Base-by-base conservation (phyloP, 2,329 filamentous ascomycete genomes). In the Aspergillus cejpii region DNA sequence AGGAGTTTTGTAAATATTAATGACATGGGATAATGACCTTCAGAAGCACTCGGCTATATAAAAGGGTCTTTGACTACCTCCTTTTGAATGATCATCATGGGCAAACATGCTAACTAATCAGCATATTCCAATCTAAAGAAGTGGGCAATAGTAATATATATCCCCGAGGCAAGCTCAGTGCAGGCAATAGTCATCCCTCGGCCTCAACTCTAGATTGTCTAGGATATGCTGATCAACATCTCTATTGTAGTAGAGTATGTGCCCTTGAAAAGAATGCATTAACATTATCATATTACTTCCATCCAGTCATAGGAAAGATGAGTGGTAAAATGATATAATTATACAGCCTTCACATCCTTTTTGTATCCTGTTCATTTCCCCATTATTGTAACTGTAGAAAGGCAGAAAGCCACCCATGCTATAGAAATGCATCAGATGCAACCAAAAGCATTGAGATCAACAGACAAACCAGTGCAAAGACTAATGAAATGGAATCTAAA, bases 1-100 rank as follows among this genome's bases (percentile, higher is more conserved):
- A 8, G n/a, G n/a, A 8, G 23, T 41, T 36, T 19, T 42, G 39
- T 42, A 45, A 38, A 45, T 45, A 45, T n/a, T 45, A 42, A 45
- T 42, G 21, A 38, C 11, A 34, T 34, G 14, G 17, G 27, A 45
- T 45, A 37, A 42, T 28, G 23, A n/a, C n/a, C n/a, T 39, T 33
- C 15, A 44, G 36, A 44, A 14, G 36, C 31, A 31, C 27, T 33
- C 11, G 20, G n/a, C 8, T 6, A n/a, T 20, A 5, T 29, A n/a
- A n/a, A n/a, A n/a, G n/a, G n/a, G n/a, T n/a, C n/a, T n/a, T n/a
- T n/a, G n/a, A n/a, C n/a, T n/a, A n/a, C n/a, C n/a, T n/a, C n/a
- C n/a, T n/a, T n/a, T n/a, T n/a, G n/a, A n/a, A n/a, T n/a, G n/a
- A n/a, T n/a, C n/a, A n/a, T n/a, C n/a, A n/a, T n/a, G n/a, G n/a